phyloP scores from a whole-genome alignment of 73 alveolate species.

The Uronychia binucleata region DNA sequence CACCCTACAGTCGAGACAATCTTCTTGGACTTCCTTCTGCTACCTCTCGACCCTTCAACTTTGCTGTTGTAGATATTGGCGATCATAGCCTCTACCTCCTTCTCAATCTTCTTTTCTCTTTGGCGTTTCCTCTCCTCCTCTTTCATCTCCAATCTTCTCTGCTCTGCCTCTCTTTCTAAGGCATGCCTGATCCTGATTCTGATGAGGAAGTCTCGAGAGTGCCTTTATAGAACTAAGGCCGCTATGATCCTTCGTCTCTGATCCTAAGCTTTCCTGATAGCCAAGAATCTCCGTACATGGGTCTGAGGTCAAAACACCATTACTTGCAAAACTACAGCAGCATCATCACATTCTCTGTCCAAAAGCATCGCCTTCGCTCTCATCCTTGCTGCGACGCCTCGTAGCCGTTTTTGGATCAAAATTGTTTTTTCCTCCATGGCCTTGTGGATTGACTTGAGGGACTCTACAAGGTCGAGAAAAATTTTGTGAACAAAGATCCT shows the following conservation, averaged over 20 bases:
- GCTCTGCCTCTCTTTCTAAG: not conserved
- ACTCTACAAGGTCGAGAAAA: too few relatives aligned
- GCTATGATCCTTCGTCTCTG: not conserved
- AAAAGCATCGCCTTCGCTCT: too few relatives aligned
- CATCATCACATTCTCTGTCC: too few relatives aligned
- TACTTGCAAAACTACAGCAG: too few relatives aligned
- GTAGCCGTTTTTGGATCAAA: too few relatives aligned
- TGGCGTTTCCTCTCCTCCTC: not conserved
- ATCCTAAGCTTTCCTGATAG: not conserved
- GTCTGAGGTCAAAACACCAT: not conserved
- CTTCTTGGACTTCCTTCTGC: not conserved
- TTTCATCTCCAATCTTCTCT: not conserved
- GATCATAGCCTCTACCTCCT: constrained; percentile 11
- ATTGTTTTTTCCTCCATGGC: too few relatives aligned
- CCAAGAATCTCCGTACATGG: not conserved
- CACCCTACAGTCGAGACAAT: too few relatives aligned
- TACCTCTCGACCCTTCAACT: not conserved
- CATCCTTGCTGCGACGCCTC: too few relatives aligned
- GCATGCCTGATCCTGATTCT: not conserved
- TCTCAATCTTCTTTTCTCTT: constrained; percentile 16
- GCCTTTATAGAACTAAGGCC: too few relatives aligned
- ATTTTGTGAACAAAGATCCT: too few relatives aligned
- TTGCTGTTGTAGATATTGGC: not conserved
- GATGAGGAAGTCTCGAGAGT: not conserved
- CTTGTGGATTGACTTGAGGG: too few relatives aligned